Evolutionary conservation across 208 protist species (phyloP), one percentile per base, ranked within the genome.

Genomic region (Leishmania braziliensis): DNA sequence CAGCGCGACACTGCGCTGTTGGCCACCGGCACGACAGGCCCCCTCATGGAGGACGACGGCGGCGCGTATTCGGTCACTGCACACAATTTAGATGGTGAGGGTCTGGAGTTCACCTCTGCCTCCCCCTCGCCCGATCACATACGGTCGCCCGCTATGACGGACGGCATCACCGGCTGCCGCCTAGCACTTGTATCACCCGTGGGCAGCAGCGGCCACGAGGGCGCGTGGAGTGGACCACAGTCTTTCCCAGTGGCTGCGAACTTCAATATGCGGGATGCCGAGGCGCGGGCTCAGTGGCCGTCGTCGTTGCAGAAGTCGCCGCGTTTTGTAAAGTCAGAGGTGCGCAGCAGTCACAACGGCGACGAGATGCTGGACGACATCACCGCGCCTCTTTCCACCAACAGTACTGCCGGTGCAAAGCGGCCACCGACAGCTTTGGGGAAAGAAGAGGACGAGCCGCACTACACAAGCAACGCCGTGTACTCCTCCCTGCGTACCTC

Each of bases 401-500:
- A 20, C 43, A 58, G 48, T 20, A 16, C 26, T 39, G 43, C 12
- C 46, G 48, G 50, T 58, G 50, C 10, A 20, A 75, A 66, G 12
- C 12, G 3, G 12, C 12, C 26, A 26, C 39, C 10, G 26, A 39
- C 39, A 16, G 20, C 56, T 43, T 26, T 60, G 3, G 2, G 33
- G n/a, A 23, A 20, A 8, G 56, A 18, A 36, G 74, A 23, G 23
- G 39, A 3, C 36, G 36, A 43, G 36, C 51, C 36, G 29, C 20
- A 63, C 23, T 6, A 23, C 58, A 8, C 9, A 14, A 10, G 62
- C 65, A 33, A 53, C n/a, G 46, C n/a, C 26, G 62, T 26, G 69
- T 12, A 73, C 16, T 62, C 60, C 20, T 79, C 82, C 16, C 33
- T 33, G 26, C 72, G 77, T 66, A 58, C 73, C 56, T 86, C 82